Evolutionary conservation across 768 basidiomycete species (phyloP).

Genomic region (Rickenella mellea): DNA sequence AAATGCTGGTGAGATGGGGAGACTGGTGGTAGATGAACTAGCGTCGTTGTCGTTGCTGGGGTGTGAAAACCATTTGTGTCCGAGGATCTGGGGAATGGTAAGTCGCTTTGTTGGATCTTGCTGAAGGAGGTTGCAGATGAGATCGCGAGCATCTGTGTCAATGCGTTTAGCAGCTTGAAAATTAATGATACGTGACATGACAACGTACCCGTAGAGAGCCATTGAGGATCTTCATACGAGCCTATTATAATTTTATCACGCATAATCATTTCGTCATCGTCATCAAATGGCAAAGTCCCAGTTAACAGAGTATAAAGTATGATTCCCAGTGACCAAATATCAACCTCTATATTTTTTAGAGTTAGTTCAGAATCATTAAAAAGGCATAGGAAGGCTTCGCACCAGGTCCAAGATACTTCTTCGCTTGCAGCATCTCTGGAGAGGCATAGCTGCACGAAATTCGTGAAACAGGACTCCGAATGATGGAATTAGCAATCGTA

Average conservation of each 20-base stretch:
- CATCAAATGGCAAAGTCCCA: conserved; percentile 84
- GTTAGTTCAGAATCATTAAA: not conserved
- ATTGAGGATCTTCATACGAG: conserved; percentile 85
- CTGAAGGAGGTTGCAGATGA: conserved; percentile 70
- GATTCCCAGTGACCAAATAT: conserved; percentile 90
- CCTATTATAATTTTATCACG: conserved; percentile 74
- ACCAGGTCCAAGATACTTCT: conserved; percentile 88
- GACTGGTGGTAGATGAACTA: not conserved
- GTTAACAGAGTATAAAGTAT: conserved; percentile 87
- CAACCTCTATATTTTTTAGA: conserved; percentile 58
- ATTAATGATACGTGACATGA: not conserved
- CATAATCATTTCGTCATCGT: conserved; percentile 82
- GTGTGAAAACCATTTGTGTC: conserved; percentile 77
- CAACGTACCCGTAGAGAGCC: conserved; percentile 73
- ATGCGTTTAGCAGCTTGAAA: not conserved
- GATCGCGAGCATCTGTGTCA: conserved; percentile 67
- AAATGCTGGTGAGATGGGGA: not conserved
- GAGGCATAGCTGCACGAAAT: conserved; percentile 47
- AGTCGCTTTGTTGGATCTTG: conserved; percentile 69
- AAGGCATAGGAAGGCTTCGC: conserved; percentile 17
- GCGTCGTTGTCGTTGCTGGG: conserved; percentile 2
- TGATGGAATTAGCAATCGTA: conserved; percentile 16
- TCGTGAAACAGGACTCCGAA: not conserved
- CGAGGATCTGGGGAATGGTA: conserved; percentile 76
- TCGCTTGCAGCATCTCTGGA: conserved; percentile 84